Evolutionary conservation across 768 basidiomycete species (phyloP).

Genomic region (Dacryopinax primogenitus): DNA sequence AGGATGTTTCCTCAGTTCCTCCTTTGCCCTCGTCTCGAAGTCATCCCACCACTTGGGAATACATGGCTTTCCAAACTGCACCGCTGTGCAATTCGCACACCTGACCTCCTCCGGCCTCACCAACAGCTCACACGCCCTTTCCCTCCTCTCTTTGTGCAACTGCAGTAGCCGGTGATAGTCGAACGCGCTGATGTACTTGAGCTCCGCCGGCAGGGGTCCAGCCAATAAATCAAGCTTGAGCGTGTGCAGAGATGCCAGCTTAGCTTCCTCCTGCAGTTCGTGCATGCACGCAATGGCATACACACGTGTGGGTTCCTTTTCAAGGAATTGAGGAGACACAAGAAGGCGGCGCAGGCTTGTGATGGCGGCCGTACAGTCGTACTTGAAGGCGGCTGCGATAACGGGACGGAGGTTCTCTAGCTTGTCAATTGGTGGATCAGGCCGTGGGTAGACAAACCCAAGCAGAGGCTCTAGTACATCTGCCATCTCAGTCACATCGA

Average conservation of each 20-base stretch:
- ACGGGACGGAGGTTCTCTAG: constrained; percentile 43
- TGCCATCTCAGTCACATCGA: constrained; percentile 44
- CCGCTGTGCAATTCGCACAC: constrained; percentile 56
- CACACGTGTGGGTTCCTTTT: constrained; percentile 42
- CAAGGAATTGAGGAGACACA: constrained; percentile 38
- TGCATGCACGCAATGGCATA: constrained; percentile 59
- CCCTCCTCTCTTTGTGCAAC: constrained; percentile 43
- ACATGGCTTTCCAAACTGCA: constrained; percentile 31
- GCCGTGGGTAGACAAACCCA: constrained; percentile 49
- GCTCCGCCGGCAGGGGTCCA: constrained; percentile 45
- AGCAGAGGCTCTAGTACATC: constrained; percentile 39
- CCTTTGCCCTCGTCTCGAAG: constrained; percentile 43
- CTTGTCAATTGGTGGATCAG: constrained; percentile 38
- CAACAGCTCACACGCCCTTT: constrained; percentile 38
- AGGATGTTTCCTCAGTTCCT: constrained; percentile 45
- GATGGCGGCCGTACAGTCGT: constrained; percentile 42
- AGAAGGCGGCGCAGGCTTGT: constrained; percentile 40
- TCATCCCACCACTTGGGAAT: constrained; percentile 59
- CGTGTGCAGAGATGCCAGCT: constrained; percentile 46
- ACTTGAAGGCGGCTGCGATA: constrained; percentile 47
- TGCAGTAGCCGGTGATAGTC: constrained; percentile 52
- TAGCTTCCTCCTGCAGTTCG: constrained; percentile 50
- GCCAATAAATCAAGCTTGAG: constrained; percentile 43
- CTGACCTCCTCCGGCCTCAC: constrained; percentile 38
- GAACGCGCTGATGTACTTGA: constrained; percentile 53